Conservation (phyloP, 768 basidiomycete species). For the Dendrothele bispora region DNA sequence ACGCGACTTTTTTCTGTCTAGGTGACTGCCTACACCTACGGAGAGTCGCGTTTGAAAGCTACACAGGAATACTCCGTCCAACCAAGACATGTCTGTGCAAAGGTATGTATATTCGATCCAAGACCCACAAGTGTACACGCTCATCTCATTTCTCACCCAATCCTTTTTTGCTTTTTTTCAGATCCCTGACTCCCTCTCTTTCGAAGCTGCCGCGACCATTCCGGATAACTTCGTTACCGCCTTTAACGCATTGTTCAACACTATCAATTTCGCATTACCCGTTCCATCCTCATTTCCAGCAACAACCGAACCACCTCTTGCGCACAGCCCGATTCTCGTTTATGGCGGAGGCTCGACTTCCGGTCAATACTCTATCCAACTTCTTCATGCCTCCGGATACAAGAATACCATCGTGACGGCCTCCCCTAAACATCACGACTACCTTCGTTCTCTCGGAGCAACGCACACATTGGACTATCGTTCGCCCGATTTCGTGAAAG, state of each 20-base stretch:
- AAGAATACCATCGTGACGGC: constrained; percentile 42
- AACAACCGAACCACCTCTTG: constrained; percentile 24
- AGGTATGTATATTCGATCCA: too few species aligned
- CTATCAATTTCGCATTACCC: constrained; percentile 31
- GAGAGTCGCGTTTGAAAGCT: constrained; percentile 26
- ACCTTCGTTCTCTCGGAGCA: constrained; percentile 41
- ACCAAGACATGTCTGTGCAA: constrained; percentile 28
- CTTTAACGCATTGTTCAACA: constrained; percentile 40
- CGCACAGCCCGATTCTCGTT: constrained; percentile 37
- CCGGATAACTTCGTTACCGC: constrained; percentile 44
- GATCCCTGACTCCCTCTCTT: constrained; percentile 39
- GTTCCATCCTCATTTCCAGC: constrained; percentile 31
- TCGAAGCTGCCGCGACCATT: constrained; percentile 38
- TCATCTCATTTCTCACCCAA: not conserved
- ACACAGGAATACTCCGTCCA: constrained; percentile 37
- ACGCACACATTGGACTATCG: constrained; percentile 40
- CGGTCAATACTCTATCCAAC: constrained; percentile 36
- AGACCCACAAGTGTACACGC: not conserved
- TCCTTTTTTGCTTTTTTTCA: constrained; percentile 13
- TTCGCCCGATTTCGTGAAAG: constrained; percentile 32
- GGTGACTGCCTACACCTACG: constrained; percentile 28
- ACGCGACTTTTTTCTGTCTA: constrained; percentile 1
- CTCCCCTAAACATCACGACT: constrained; percentile 34
- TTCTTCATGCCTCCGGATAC: constrained; percentile 44
- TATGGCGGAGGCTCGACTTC: constrained; percentile 45